These are phyloP conservation scores for Talaromyces verruculosus DNA, from an alignment of 2,329 filamentous ascomycete genomes.

Conservation along the genomic window DNA sequence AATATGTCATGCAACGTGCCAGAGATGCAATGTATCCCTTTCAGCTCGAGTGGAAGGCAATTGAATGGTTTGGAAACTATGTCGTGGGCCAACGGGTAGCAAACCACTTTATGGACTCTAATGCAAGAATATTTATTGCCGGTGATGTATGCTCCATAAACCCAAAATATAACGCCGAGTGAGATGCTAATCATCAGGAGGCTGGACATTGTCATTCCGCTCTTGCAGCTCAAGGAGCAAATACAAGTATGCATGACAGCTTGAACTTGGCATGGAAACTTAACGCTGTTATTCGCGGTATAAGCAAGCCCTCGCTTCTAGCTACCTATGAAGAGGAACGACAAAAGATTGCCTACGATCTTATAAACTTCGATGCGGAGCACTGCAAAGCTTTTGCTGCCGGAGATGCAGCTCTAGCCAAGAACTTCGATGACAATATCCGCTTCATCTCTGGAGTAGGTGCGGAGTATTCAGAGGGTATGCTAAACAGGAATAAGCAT, in stretches of 20 bases:
- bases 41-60: slow-evolving; percentile 55
- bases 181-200: slow-evolving; percentile 20
- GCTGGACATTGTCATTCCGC: slow-evolving; percentile 36
- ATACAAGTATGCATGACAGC: slow-evolving; percentile 40
- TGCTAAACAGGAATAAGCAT: slow-evolving; percentile 53
- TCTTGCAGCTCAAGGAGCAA: slow-evolving; percentile 36
- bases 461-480: slow-evolving; percentile 64
- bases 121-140: slow-evolving; percentile 64
- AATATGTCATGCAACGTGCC: slow-evolving; percentile 63
- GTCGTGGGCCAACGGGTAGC: slow-evolving; percentile 67
- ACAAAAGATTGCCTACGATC: slow-evolving; percentile 35
- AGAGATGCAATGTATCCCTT: slow-evolving; percentile 67
- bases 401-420: slow-evolving; percentile 63
- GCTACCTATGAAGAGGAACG: slow-evolving; percentile 35
- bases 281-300: slow-evolving; percentile 30
- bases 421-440: slow-evolving; percentile 69
- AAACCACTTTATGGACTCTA: slow-evolving; percentile 54
- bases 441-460: slow-evolving; percentile 73
- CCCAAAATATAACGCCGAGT: background rate
- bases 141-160: slow-evolving; percentile 55
- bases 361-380: slow-evolving; percentile 38
- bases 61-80: slow-evolving; percentile 64
- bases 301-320: slow-evolving; percentile 28
- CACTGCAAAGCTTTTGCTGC: slow-evolving; percentile 56
- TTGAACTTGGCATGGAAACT: slow-evolving; percentile 41